Evolutionary conservation across 2,329 filamentous ascomycete genomes (phyloP).

Genomic region (Sporothrix variecibatus): DNA sequence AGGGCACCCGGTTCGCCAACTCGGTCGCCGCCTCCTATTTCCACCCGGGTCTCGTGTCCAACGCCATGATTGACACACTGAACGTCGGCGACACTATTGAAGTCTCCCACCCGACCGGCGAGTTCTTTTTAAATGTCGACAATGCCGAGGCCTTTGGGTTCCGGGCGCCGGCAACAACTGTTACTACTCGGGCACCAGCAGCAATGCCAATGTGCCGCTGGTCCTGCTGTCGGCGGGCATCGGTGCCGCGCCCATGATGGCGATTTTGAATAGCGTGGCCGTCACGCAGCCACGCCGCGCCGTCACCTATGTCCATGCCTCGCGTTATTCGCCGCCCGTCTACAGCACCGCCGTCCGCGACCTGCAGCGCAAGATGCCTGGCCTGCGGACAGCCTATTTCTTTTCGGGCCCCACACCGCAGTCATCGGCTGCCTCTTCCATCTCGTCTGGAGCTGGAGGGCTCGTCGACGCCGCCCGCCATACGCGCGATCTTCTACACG

Average conservation of each 20-base stretch:
- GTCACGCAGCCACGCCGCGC: slow-evolving; percentile 49
- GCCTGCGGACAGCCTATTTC: slow-evolving; percentile 50
- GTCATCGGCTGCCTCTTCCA: background rate
- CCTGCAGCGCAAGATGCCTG: slow-evolving; percentile 42
- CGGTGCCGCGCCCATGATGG: slow-evolving; percentile 60
- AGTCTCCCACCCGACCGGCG: slow-evolving; percentile 66
- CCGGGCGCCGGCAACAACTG: slow-evolving; percentile 54
- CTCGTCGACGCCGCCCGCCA: background rate
- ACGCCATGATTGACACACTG: slow-evolving; percentile 65
- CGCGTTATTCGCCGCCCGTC: slow-evolving; percentile 51
- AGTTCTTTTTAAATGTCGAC: slow-evolving; percentile 57
- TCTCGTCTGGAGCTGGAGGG: background rate
- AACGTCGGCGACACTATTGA: slow-evolving; percentile 63
- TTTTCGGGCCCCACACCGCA: slow-evolving; percentile 43
- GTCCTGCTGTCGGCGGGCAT: slow-evolving; percentile 65
- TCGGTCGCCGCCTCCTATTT: slow-evolving; percentile 48
- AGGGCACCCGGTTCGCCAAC: slow-evolving; percentile 49
- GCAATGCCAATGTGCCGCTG: slow-evolving; percentile 47
- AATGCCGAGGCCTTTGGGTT: slow-evolving; percentile 49
- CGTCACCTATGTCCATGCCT: slow-evolving; percentile 62
- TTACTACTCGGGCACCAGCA: slow-evolving; percentile 19
- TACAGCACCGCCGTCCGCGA: slow-evolving; percentile 56
- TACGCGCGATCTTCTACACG: slow-evolving; percentile 21
- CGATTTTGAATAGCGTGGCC: slow-evolving; percentile 59
- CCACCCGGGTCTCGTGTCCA: slow-evolving; percentile 68